Conservation (phyloP, 176 grass and related monocot species). For the Phoenix dactylifera region DNA sequence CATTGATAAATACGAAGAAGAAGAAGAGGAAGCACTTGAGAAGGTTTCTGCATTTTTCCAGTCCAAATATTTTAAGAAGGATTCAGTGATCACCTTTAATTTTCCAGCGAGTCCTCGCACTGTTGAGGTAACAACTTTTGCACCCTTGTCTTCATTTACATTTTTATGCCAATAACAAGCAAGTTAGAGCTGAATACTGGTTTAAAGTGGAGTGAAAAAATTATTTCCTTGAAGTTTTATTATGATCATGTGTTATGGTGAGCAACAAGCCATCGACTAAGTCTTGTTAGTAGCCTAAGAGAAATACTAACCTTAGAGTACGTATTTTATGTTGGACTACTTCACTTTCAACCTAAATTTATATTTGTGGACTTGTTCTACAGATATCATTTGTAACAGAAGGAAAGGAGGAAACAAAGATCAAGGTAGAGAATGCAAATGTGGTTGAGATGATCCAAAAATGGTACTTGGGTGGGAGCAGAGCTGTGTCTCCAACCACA, state of each 20-base stretch:
- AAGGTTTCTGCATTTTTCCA: constrained; percentile 63
- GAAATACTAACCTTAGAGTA: not conserved
- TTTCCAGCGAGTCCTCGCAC: constrained; percentile 16
- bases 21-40: constrained; percentile 68
- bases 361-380: not conserved
- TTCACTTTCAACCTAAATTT: not conserved
- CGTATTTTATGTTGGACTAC: not conserved
- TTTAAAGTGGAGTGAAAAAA: not conserved
- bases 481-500: constrained; percentile 51
- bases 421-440: constrained; percentile 38
- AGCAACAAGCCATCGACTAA: too few relatives aligned
- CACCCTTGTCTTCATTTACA: not conserved
- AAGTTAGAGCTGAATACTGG: not conserved
- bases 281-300: too few relatives aligned
- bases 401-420: constrained; percentile 49
- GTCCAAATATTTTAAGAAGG: constrained; percentile 57
- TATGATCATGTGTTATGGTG: too few relatives aligned
- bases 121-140: constrained; percentile 9
- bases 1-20: constrained; percentile 53
- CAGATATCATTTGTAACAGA: constrained; percentile 60
- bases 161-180: not conserved
- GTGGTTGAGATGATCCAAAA: constrained; percentile 65
- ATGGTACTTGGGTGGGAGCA: constrained; percentile 63
- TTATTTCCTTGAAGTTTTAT: too few relatives aligned
- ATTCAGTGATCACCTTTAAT: constrained; percentile 49